phyloP scores from a whole-genome alignment of 129 eudicot genomes.

The Flaveria trinervia region DNA sequence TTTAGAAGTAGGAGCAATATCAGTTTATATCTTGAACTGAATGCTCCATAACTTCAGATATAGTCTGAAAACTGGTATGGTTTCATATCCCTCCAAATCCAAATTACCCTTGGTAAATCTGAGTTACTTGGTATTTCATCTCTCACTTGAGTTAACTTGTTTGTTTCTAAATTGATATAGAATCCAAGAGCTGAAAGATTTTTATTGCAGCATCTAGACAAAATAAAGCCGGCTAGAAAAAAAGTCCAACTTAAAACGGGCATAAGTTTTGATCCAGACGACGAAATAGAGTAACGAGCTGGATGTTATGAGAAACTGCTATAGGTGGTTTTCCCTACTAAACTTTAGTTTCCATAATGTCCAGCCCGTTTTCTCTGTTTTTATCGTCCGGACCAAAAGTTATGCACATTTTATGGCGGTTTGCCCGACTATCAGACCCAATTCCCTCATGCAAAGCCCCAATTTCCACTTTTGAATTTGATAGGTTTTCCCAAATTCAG shows the following conservation, averaged over 20 bases:
- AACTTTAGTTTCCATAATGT: too few relatives aligned
- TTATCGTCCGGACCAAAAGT: too few relatives aligned
- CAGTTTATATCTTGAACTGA: not conserved
- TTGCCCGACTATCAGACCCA: not conserved
- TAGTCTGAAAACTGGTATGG: not conserved
- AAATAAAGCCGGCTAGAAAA: not conserved
- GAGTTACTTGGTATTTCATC: not conserved
- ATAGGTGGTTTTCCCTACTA: not conserved
- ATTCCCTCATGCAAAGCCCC: not conserved
- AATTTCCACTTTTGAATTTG: not conserved
- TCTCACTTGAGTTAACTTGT: not conserved
- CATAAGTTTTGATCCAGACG: not conserved
- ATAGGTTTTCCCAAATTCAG: not conserved
- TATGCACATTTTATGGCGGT: not conserved
- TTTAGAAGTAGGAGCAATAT: not conserved
- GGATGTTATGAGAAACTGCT: not conserved
- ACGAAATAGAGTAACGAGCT: not conserved
- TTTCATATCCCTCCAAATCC: not conserved
- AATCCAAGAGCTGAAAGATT: not conserved
- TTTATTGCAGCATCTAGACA: not conserved
- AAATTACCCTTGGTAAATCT: slow-evolving; percentile 15
- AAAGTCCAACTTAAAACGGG: not conserved
- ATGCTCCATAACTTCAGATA: too few relatives aligned
- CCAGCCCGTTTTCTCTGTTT: too few relatives aligned
- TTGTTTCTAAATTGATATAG: not conserved